Base-by-base conservation (phyloP, 306 rosid genomes). In the Prunus mume region DNA sequence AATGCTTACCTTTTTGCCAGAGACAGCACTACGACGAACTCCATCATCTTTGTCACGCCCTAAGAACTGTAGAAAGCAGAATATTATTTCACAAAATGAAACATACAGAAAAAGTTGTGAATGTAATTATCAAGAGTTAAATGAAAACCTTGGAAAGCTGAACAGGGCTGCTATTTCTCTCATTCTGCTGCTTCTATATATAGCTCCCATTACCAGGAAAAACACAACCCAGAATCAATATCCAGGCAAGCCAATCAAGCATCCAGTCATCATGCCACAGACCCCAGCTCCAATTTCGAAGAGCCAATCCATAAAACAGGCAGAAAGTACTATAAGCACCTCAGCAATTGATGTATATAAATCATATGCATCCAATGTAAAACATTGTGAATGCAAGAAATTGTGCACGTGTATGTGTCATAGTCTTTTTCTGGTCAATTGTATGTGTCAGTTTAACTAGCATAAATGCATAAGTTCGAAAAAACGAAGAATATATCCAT, bases 261-360 rank as follows among this genome's bases (percentile, higher is more conserved):
- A 32, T 84, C 93, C 86, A 83, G 80, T 78, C 81, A 81, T 79
- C 90, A 87, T 92, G 90, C 68, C 97, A 83, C 88, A 85, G 91
- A 89, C 86, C 97, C 94, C 98, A 96, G 96, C 99, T 96, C 99
- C 97, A 92, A 92, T 83, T 89, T 87, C 89, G 85, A 85, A 89
- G 96, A 96, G 94, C 93, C 92, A 91, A 88, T 80, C 85, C 87
- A 80, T 20, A 86, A 84, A 84, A 88, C 74, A 89, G 87, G 88
- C 86, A 91, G 93, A 86, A 88, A 84, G 88, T 86, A 88, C 71
- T 83, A 91, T 90, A 77, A 92, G 87, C 82, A 87, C 80, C 93
- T 85, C 81, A 68, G 46, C 83, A 10, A 54, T 45, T 72, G 41
- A 67, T 58, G 34, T 24, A 45, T 12, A 72, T 38, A 18, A 30